These are phyloP conservation scores for Glarea lozoyensis DNA, from an alignment of 495 filamentous ascomycete species.

Conservation along the genomic window DNA sequence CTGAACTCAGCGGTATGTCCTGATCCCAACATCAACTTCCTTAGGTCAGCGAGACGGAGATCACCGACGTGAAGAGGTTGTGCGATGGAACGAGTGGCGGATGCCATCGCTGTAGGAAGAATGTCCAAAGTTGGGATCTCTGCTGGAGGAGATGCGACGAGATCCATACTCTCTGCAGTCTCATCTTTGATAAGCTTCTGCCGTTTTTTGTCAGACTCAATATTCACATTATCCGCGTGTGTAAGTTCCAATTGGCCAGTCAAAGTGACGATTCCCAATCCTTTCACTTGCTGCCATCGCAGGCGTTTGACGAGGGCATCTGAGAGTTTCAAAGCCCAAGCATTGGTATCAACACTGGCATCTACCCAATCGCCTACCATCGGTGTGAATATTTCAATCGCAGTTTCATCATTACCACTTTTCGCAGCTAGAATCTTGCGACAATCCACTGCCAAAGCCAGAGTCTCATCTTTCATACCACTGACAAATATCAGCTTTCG, in stretches of 20 bases:
- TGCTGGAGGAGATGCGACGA: slow-evolving; percentile 3
- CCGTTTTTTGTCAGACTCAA: slow-evolving; percentile 49
- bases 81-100: slow-evolving; percentile 65
- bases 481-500: slow-evolving; percentile 85
- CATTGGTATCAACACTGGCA: slow-evolving; percentile 94
- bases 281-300: slow-evolving; percentile 90
- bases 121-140: slow-evolving; percentile 62
- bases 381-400: slow-evolving; percentile 70
- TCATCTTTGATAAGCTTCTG: slow-evolving; percentile 49
- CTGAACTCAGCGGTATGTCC: slow-evolving; percentile 89
- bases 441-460: slow-evolving; percentile 69
- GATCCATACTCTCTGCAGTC: slow-evolving; percentile 20
- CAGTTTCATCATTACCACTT: slow-evolving; percentile 29
- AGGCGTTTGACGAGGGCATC: slow-evolving; percentile 72
- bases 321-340: slow-evolving; percentile 88
- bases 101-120: slow-evolving; percentile 65
- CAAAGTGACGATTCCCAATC: slow-evolving; percentile 79
- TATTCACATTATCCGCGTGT: slow-evolving; percentile 27
- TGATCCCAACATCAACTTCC: slow-evolving; percentile 69
- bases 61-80: slow-evolving; percentile 95
- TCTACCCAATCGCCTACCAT: slow-evolving; percentile 60
- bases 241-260: slow-evolving; percentile 51
- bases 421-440: slow-evolving; percentile 52
- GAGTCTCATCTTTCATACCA: slow-evolving; percentile 69
- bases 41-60: slow-evolving; percentile 77